phyloP scores from a whole-genome alignment of 345 rosid genomes.

The Moricandia moricandioides region DNA sequence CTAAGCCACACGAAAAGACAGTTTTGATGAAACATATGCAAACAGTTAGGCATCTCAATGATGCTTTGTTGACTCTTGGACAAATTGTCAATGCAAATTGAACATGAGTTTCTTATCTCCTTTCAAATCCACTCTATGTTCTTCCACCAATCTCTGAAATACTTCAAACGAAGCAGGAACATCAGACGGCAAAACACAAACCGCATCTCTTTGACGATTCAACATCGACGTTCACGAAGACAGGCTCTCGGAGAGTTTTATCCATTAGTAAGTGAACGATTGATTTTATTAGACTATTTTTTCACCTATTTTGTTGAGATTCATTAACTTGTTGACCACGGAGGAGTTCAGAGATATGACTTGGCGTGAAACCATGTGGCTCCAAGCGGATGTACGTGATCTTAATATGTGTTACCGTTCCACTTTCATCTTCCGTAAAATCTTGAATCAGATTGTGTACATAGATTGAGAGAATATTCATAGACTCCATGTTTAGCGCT shows the following conservation, averaged over 20 bases:
- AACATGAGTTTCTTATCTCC: background rate
- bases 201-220: background rate
- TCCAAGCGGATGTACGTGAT: background rate
- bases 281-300: background rate
- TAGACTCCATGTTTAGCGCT: background rate
- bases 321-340: background rate
- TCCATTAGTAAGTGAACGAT: background rate
- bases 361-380: background rate
- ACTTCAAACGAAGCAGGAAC: background rate
- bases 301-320: background rate
- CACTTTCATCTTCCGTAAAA: background rate
- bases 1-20: slow-evolving; percentile 6
- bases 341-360: background rate
- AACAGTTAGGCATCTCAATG: slow-evolving; percentile 1
- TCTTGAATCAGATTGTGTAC: background rate
- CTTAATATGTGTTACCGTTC: too few species aligned
- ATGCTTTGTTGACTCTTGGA: background rate
- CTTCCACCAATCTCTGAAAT: background rate
- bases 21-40: slow-evolving; percentile 9
- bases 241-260: background rate
- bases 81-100: background rate
- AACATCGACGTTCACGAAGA: background rate
- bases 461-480: background rate
- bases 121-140: background rate
- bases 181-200: background rate